These are phyloP conservation scores for Dictyostelium capitatum DNA, from an alignment of 78 protist species.

Conservation along the genomic window DNA sequence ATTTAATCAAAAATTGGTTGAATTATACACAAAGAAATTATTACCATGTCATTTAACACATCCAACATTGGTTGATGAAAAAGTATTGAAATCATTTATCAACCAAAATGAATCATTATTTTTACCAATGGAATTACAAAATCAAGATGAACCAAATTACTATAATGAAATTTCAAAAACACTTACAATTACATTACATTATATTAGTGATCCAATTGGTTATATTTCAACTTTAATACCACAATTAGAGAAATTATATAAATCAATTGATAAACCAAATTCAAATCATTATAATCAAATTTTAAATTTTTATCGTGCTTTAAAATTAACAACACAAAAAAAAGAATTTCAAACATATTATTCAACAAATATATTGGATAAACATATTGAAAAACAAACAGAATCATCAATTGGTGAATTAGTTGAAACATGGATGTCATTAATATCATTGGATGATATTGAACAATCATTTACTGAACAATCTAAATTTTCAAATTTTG, in stretches of 20 bases:
- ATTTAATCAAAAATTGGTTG: background rate
- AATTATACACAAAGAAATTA: background rate
- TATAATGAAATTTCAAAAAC: background rate
- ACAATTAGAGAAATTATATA: background rate
- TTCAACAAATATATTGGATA: background rate
- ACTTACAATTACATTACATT: background rate
- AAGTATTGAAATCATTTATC: background rate
- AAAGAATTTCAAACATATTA: constrained; percentile 1
- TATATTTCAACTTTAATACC: background rate
- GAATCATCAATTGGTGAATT: too few species aligned
- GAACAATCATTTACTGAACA: background rate
- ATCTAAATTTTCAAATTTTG: background rate
- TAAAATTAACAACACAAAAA: background rate
- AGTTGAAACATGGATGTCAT: background rate
- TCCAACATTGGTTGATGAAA: background rate
- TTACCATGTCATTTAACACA: constrained; percentile 13
- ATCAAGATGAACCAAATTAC: background rate
- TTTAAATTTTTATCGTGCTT: background rate
- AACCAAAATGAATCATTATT: background rate
- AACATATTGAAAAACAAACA: background rate
- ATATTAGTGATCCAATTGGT: background rate
- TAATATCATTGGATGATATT: background rate
- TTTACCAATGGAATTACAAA: background rate
- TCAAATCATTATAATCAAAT: background rate
- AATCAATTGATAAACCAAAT: background rate